Base-by-base conservation (phyloP, 768 basidiomycete species). In the Xanthoconium purpureum region DNA sequence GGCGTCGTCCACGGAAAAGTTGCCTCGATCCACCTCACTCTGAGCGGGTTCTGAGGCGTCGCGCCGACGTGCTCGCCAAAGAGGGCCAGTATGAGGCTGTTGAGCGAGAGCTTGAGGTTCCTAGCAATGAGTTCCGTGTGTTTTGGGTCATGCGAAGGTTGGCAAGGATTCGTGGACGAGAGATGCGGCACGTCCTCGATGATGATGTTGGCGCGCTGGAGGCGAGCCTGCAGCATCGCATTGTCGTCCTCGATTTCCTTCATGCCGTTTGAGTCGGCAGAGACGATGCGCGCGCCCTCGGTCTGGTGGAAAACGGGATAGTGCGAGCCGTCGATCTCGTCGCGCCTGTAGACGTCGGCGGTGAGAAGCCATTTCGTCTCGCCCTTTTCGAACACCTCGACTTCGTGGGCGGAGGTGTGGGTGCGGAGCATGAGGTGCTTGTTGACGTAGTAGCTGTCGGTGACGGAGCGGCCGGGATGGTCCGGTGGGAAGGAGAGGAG, bases 241-340 rank as follows among this genome's bases (percentile, higher is more conserved):
- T 93, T 98, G 65, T 94, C 84, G 59, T 83, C 82, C 49, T 84
- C 77, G 18, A 95, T 78, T 53, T 85, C 80, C 52, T 78, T 76
- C 75, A 88, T 76, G 1, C 82, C 83, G 11, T 75, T 65, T 39
- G 78, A 65, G 59, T 88, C 77, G 24, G 83, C 80, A 35, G 80
- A 73, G 69, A 94, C 92, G 53, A 98, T 85, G 33, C 85, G 77
- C 13, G 94, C 93, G 32, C 96, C 97, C 69, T 99, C 97, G 75
- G 97, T 92, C 74, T 99, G 97, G 73, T 99, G 97, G 69, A 99
- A 99, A 37, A 97, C 91, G 6, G 97, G 97, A 71, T 98, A 97
- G 69, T 99, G 97, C 10, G 89, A 91, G 13, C 84, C 81, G 75
- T 99, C 97, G 59, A 99, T 98, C 74, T 98, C 97, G 80, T 99